Percentiles rank a stretch among this genome's conserved stretches.
Evolutionary conservation across 2,329 filamentous ascomycete genomes (phyloP).

Genomic region (Cladosporium velox): DNA sequence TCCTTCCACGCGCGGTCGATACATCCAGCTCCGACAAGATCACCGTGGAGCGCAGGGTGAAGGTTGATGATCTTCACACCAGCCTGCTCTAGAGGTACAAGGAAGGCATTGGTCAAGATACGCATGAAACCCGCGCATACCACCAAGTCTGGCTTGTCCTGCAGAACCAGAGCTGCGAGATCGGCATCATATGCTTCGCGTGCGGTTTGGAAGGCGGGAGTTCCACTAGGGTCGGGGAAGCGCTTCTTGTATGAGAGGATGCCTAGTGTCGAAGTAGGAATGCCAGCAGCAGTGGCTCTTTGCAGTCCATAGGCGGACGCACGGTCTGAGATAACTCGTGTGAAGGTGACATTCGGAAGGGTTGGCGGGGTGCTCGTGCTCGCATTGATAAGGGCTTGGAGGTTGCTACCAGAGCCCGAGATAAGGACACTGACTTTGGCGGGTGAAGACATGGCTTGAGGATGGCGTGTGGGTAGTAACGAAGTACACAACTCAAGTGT

Average conservation of each 20-base stretch:
- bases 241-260: constrained; percentile 73
- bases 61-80: constrained; percentile 76
- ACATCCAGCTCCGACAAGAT: constrained; percentile 70
- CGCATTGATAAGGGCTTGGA: constrained; percentile 74
- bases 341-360: constrained; percentile 56
- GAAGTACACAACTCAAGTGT: background rate
- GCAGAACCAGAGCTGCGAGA: constrained; percentile 67
- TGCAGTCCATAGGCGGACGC: constrained; percentile 65
- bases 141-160: constrained; percentile 69
- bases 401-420: constrained; percentile 74
- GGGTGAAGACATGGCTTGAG: constrained; percentile 20
- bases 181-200: constrained; percentile 73
- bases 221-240: constrained; percentile 56
- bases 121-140: constrained; percentile 89
- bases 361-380: constrained; percentile 54
- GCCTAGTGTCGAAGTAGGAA: constrained; percentile 80
- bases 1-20: constrained; percentile 78
- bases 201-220: constrained; percentile 46
- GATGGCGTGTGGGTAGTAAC: background rate
- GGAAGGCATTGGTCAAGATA: constrained; percentile 69
- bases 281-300: constrained; percentile 60
- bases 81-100: constrained; percentile 64
- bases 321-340: constrained; percentile 67
- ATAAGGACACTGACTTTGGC: constrained; percentile 47
- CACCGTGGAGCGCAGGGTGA: constrained; percentile 72